Evolutionary conservation across 805 yeast genomes (phyloP).

Genomic region (Spathaspora sp.): DNA sequence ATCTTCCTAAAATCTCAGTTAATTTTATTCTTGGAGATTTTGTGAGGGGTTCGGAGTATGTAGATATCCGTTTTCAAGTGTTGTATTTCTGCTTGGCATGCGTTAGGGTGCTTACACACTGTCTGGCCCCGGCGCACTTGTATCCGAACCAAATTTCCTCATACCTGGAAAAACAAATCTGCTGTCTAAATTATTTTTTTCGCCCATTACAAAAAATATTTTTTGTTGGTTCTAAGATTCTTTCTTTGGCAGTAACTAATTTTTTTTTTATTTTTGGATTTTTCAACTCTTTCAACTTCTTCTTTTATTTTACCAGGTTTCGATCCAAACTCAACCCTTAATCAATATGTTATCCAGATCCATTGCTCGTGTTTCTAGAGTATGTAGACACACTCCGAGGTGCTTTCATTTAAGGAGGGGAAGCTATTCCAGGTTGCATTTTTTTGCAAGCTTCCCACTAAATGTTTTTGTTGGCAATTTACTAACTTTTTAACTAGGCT

Average conservation of each 20-base stretch:
- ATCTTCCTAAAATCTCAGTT: too few species aligned
- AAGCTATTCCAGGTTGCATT: not conserved
- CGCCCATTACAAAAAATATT: not conserved
- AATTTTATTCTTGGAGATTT: too few species aligned
- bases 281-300: not conserved
- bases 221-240: not conserved
- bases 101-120: not conserved
- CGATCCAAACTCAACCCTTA: not conserved
- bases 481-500: slow-evolving; percentile 6
- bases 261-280: not conserved
- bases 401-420: not conserved
- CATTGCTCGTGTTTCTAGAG: slow-evolving; percentile 40
- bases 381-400: slow-evolving; percentile 22
- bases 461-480: too few species aligned
- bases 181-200: not conserved
- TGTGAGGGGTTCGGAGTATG: too few species aligned
- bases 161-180: not conserved
- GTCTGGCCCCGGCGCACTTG: not conserved
- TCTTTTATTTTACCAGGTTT: not conserved
- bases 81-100: not conserved
- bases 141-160: not conserved
- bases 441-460: too few species aligned
- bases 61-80: not conserved
- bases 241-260: not conserved
- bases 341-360: slow-evolving; percentile 38